phyloP scores from a whole-genome alignment of 148 eudicot genomes.

The Amaranthus palmeri region DNA sequence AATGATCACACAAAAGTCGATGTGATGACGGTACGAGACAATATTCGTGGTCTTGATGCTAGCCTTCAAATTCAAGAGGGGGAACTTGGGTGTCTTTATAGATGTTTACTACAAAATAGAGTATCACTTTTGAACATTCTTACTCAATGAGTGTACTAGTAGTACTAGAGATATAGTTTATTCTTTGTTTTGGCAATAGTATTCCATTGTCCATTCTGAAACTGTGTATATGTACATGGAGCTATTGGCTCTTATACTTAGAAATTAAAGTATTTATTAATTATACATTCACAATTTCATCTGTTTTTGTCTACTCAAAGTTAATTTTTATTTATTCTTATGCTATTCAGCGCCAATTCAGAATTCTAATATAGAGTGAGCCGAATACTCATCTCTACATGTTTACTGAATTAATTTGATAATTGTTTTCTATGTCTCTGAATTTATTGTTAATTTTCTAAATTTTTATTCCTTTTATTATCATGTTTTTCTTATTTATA shows the following conservation, averaged over 20 bases:
- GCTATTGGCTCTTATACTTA: constrained; percentile 6
- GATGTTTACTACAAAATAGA: constrained; percentile 34
- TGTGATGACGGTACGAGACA: constrained; percentile 22
- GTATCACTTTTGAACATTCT: constrained; percentile 44
- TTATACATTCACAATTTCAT: neutral
- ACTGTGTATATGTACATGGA: constrained; percentile 12
- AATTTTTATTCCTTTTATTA: too few relatives aligned
- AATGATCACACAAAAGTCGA: constrained; percentile 11
- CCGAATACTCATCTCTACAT: too few relatives aligned
- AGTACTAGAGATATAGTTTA: neutral
- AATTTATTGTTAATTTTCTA: too few relatives aligned
- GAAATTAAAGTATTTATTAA: constrained; percentile 6
- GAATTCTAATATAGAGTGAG: too few relatives aligned
- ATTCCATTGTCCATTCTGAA: neutral
- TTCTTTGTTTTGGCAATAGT: constrained; percentile 6
- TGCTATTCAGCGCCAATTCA: too few relatives aligned
- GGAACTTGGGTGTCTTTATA: constrained; percentile 32
- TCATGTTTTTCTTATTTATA: too few relatives aligned
- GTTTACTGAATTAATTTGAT: too few relatives aligned
- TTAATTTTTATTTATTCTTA: neutral
- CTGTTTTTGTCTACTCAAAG: neutral
- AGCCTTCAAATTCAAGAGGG: constrained; percentile 26
- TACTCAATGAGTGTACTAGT: constrained; percentile 12
- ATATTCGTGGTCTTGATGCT: constrained; percentile 26
- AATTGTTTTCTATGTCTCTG: too few relatives aligned